Base-by-base conservation (phyloP, 495 filamentous ascomycete species). In the Penicillium herquei region DNA sequence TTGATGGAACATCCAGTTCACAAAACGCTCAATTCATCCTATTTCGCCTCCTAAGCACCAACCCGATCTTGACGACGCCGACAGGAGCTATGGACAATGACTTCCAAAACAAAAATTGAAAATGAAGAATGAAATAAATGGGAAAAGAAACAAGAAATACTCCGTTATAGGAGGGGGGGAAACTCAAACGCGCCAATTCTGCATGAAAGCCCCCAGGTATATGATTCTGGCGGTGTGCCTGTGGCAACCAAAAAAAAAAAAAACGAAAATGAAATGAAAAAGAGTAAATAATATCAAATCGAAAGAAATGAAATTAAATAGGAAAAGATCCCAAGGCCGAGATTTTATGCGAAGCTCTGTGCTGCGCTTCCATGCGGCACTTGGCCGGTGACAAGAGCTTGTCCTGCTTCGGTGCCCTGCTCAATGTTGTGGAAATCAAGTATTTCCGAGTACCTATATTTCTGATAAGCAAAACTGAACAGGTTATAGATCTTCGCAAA, bases 361-460 rank as follows among this genome's bases (percentile, higher is more conserved):
- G 30, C n/a, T 16, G 45, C 18, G 9, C 42, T 18, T 12, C 65
- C 72, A 49, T 72, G 71, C 33, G 64, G 66, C 26, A 60, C 65
- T 39, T 30, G 18, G n/a, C 69, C 71, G 30, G 69, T 57, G 31
- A 72, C 67, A 14, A 74, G 60, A 44, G 65, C 66, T 51, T 76
- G 69, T 5, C 62, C 67, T n/a, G 66, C 67, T 39, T 78, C 75
- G 52, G 62, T 68, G 21, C 61, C 58, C 59, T 87, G 83, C 63
- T 94, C 91, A 55, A 96, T 86, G 70, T 98, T 97, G 76, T 98
- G 94, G 72, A 96, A 98, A 71, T 98, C 95, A 62, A 98, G 85
- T 65, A 98, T 98, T 70, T 98, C 94, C 52, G 92, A 96, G 79
- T 98, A 98, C 94, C 94, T 98, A 67, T 42, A 39, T 21, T 30